Conservation (phyloP, 345 rosid genomes). For the Syzygium jambos region DNA sequence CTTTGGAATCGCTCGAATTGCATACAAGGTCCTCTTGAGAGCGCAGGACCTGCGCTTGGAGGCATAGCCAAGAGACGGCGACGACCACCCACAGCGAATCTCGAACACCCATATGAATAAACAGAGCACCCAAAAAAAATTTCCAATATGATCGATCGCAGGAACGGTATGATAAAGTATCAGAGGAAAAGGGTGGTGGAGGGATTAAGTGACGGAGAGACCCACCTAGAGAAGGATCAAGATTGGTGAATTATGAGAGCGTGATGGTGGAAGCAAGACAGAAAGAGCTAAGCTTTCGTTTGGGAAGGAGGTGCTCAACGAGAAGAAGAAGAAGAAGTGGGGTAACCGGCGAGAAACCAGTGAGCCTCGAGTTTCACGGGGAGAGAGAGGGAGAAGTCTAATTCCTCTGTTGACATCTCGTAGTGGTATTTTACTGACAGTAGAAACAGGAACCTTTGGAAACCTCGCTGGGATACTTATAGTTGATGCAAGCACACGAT, state of each 20-base stretch:
- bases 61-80: slow-evolving; percentile 20
- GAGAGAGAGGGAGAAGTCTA: background rate
- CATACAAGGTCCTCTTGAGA: slow-evolving; percentile 36
- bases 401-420: background rate
- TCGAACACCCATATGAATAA: slow-evolving; percentile 33
- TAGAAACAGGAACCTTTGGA: background rate
- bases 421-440: background rate
- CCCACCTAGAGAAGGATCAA: background rate
- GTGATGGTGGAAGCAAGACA: background rate
- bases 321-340: background rate
- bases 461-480: background rate
- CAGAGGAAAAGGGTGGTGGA: background rate
- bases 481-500: background rate
- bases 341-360: background rate
- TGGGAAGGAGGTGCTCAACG: background rate
- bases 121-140: background rate
- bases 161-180: background rate
- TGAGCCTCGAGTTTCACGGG: background rate
- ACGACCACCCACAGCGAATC: slow-evolving; percentile 18
- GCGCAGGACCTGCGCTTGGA: slow-evolving; percentile 12
- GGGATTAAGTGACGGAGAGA: background rate
- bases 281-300: background rate
- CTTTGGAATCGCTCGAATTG: slow-evolving; percentile 32
- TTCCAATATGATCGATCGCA: background rate
- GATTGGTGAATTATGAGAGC: background rate